These are phyloP conservation scores for Blastobotrys indianensis DNA, from an alignment of 1,139 yeast genomes.

Conservation along the genomic window DNA sequence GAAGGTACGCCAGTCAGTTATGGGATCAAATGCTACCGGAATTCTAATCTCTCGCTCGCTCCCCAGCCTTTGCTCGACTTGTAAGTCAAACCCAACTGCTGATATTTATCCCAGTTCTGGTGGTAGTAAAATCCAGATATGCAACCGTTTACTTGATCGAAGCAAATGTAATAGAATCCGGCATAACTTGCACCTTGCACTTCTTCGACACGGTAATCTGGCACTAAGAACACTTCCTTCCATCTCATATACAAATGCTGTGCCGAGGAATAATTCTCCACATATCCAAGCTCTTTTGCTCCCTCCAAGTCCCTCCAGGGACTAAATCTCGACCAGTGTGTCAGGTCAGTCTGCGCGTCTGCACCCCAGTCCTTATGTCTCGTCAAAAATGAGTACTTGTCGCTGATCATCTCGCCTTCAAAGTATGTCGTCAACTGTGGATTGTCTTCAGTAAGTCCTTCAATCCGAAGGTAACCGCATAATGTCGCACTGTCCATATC, in stretches of 20 bases:
- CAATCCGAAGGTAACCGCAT: conserved; percentile 74
- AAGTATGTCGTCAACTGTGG: conserved; percentile 83
- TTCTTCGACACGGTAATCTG: conserved; percentile 61
- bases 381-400: conserved; percentile 45
- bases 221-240: conserved; percentile 84
- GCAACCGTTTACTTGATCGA: conserved; percentile 69
- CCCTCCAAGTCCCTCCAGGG: conserved; percentile 42
- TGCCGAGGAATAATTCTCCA: conserved; percentile 32
- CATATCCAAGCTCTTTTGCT: conserved; percentile 28
- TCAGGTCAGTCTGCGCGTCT: conserved; percentile 60
- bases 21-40: conserved; percentile 20
- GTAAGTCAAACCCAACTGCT: conserved; percentile 52
- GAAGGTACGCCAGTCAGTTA: no score
- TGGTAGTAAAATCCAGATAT: conserved; percentile 81
- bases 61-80: no score
- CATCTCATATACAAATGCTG: conserved; percentile 80
- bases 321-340: conserved; percentile 81
- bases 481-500: conserved; percentile 56
- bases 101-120: conserved; percentile 68
- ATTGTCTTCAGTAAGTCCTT: conserved; percentile 69
- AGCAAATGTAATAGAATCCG: conserved; percentile 84
- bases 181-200: conserved; percentile 78
- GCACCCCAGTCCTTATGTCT: conserved; percentile 54
- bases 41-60: conserved; percentile 32
- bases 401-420: conserved; percentile 78